Percentiles rank a stretch among this genome's conserved stretches.
Conservation (phyloP, 2,329 filamentous ascomycete genomes). For the Daldinia sp. region DNA sequence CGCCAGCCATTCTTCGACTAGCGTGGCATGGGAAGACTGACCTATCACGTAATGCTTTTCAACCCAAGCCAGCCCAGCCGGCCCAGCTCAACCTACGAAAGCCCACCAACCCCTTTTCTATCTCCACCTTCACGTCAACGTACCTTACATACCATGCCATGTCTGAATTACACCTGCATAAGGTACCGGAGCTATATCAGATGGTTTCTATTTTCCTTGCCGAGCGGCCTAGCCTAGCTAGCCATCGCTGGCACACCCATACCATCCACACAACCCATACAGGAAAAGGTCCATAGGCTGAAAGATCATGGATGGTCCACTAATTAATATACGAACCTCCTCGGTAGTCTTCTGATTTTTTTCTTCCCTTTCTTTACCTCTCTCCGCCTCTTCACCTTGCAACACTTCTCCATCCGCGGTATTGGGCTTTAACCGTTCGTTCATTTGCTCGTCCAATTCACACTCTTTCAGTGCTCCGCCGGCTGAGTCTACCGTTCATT, state of each 20-base stretch:
- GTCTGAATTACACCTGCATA: constrained; percentile 23
- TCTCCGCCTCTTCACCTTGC: constrained; percentile 29
- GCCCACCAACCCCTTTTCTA: constrained; percentile 2
- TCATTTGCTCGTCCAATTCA: constrained; percentile 43
- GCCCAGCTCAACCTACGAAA: constrained; percentile 8
- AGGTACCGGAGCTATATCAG: constrained; percentile 14
- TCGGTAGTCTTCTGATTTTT: constrained; percentile 24
- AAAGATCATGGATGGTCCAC: constrained; percentile 31
- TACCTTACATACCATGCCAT: constrained; percentile 2
- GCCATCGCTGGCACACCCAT: constrained; percentile 10
- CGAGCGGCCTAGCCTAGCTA: constrained; percentile 8
- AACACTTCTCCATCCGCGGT: constrained; percentile 22
- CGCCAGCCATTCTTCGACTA: constrained; percentile 31
- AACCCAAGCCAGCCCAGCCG: constrained; percentile 23
- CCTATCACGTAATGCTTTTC: constrained; percentile 31
- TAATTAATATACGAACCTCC: constrained; percentile 37
- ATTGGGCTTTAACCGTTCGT: constrained; percentile 35
- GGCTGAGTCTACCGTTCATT: constrained; percentile 49
- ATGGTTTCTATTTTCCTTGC: constrained; percentile 26
- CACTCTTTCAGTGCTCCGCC: constrained; percentile 45
- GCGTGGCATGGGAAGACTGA: constrained; percentile 19
- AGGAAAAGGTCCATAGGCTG: constrained; percentile 16
- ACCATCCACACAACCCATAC: constrained; percentile 21
- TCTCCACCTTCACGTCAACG: constrained; percentile 8
- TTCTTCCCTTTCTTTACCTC: constrained; percentile 8